phyloP scores from a whole-genome alignment of 805 yeast genomes.

The Naumovozyma castellii region DNA sequence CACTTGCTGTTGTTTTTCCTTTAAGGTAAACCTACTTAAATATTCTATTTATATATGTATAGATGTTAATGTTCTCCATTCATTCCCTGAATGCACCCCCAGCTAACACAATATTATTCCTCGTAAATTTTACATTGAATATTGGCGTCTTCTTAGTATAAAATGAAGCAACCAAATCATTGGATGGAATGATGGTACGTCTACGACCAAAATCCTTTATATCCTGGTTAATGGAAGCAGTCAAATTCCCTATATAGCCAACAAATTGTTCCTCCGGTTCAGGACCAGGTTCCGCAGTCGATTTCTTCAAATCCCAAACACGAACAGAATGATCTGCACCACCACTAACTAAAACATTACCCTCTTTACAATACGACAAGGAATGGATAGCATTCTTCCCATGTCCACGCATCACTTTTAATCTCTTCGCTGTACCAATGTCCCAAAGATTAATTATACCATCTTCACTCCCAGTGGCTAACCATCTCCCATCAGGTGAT shows the following conservation, averaged over 20 bases:
- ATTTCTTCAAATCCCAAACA: conserved; percentile 90
- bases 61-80: conserved; percentile 34
- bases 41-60: too few species aligned
- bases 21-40: too few species aligned
- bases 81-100: conserved; percentile 73
- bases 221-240: conserved; percentile 29
- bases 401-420: conserved; percentile 92
- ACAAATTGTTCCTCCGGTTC: conserved; percentile 61
- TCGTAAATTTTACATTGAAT: conserved; percentile 83
- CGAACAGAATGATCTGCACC: conserved; percentile 90
- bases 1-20: too few species aligned
- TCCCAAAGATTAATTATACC: conserved; percentile 87
- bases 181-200: conserved; percentile 67
- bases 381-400: conserved; percentile 82
- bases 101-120: conserved; percentile 83
- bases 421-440: conserved; percentile 77
- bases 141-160: conserved; percentile 92
- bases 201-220: conserved; percentile 43
- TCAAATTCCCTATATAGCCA: conserved; percentile 29
- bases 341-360: conserved; percentile 79
- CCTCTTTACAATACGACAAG: conserved; percentile 75
- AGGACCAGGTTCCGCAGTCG: conserved; percentile 69
- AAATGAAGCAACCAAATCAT: conserved; percentile 87
- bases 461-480: conserved; percentile 93
- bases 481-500: conserved; percentile 94